These are phyloP conservation scores for Fusarium nygamai DNA, from an alignment of 2,329 filamentous ascomycete genomes.

Conservation along the genomic window DNA sequence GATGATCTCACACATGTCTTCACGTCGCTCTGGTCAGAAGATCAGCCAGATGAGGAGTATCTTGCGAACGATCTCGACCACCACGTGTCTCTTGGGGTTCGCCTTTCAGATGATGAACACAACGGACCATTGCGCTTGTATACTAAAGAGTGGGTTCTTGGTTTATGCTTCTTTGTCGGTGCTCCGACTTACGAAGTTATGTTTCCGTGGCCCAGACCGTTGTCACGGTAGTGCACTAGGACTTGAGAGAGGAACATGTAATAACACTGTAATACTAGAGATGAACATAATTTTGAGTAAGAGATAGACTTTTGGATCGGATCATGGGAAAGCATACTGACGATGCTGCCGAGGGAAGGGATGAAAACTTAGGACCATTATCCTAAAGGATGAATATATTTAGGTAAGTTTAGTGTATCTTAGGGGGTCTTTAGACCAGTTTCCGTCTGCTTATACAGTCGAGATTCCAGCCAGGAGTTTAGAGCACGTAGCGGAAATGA, in stretches of 20 bases:
- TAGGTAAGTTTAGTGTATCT: background rate
- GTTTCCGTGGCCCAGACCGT: slow-evolving; percentile 37
- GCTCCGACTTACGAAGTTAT: slow-evolving; percentile 19
- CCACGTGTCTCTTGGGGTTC: slow-evolving; percentile 38
- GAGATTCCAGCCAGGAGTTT: too few relatives aligned
- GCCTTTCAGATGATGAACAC: background rate
- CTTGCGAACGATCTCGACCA: slow-evolving; percentile 34
- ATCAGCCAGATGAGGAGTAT: slow-evolving; percentile 14
- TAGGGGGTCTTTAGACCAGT: background rate
- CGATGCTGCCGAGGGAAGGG: rapidly evolving
- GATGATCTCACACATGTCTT: slow-evolving; percentile 4
- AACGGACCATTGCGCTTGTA: slow-evolving; percentile 19
- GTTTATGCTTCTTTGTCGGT: slow-evolving; percentile 38
- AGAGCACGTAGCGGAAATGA: slow-evolving; percentile 32
- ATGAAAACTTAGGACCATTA: background rate
- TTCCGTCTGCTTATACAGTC: background rate
- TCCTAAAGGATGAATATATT: background rate
- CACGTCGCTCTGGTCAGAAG: slow-evolving; percentile 31
- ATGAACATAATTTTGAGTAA: rapidly evolving
- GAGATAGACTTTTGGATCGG: background rate
- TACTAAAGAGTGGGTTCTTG: slow-evolving; percentile 33
- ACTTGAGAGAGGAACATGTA: rapidly evolving
- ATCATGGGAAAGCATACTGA: background rate
- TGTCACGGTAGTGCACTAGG: rapidly evolving
- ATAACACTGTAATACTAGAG: background rate